Evolutionary conservation across 805 yeast genomes (phyloP).

Genomic region (Ogataea haglerorum): DNA sequence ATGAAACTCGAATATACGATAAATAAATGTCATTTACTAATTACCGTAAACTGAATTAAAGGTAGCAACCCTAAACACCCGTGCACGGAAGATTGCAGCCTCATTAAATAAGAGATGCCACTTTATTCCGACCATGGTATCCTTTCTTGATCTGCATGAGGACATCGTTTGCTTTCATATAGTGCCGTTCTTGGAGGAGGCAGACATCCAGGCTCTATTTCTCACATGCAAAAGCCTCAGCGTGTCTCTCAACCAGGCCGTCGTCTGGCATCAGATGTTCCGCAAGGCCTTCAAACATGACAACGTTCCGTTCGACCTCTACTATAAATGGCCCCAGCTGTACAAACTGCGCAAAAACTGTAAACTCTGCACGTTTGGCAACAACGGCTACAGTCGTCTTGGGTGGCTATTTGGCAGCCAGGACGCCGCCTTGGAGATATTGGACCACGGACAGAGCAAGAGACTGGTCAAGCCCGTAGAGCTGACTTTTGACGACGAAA

Average conservation of each 20-base stretch:
- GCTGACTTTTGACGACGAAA: conserved; percentile 32
- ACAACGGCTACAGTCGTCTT: conserved; percentile 39
- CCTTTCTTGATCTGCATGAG: conserved; percentile 33
- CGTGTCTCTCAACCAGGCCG: conserved; percentile 34
- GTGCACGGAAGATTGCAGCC: neutral
- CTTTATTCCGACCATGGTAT: neutral
- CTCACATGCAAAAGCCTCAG: conserved; percentile 38
- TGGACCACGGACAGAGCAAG: conserved; percentile 11
- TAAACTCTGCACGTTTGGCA: conserved; percentile 52
- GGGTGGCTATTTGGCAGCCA: conserved; percentile 31
- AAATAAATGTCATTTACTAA: neutral
- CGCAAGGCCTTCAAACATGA: conserved; percentile 42
- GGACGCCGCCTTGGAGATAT: conserved; percentile 16
- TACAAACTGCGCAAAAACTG: conserved; percentile 40
- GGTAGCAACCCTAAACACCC: no score
- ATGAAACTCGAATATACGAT: neutral
- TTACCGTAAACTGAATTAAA: no score
- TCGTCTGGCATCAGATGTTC: conserved; percentile 45
- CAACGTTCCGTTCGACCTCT: conserved; percentile 39
- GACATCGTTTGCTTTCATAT: conserved; percentile 40
- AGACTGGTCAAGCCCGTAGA: conserved; percentile 14
- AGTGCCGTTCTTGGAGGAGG: conserved; percentile 32
- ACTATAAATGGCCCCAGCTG: conserved; percentile 48
- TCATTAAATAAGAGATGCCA: neutral
- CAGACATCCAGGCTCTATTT: conserved; percentile 41